These are phyloP conservation scores for Pseudoperonospora humuli DNA, from an alignment of 352 stramenopile species.

Conservation along the genomic window DNA sequence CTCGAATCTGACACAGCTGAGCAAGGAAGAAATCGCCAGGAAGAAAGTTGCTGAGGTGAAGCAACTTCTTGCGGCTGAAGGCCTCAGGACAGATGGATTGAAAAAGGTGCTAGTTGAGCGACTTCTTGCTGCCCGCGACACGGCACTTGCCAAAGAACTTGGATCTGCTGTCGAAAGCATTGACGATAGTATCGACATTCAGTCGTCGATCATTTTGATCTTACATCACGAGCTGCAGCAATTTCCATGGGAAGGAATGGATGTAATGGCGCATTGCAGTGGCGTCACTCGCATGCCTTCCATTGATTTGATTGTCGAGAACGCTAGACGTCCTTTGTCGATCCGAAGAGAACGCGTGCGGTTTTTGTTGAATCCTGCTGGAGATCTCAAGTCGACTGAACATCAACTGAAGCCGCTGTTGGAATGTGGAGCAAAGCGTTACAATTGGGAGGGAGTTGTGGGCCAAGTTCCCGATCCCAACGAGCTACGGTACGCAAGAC, in stretches of 20 bases:
- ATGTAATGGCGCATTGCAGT: slow-evolving; percentile 31
- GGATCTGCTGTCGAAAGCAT: neutral
- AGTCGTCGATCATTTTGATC: slow-evolving; percentile 47
- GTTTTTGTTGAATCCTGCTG: slow-evolving; percentile 68
- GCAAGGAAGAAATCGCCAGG: slow-evolving; percentile 25
- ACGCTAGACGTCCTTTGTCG: slow-evolving; percentile 7
- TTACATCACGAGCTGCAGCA: slow-evolving; percentile 55
- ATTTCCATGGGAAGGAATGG: slow-evolving; percentile 79
- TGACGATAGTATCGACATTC: neutral
- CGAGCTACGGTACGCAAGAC: slow-evolving; percentile 37
- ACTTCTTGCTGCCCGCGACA: slow-evolving; percentile 27
- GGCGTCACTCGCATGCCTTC: slow-evolving; percentile 72
- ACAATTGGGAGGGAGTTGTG: slow-evolving; percentile 48
- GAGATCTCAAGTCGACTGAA: slow-evolving; percentile 63
- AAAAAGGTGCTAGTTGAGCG: slow-evolving; percentile 49
- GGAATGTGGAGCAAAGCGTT: slow-evolving; percentile 14
- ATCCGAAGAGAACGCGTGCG: slow-evolving; percentile 32
- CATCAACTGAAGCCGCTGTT: slow-evolving; percentile 50
- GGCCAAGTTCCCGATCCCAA: slow-evolving; percentile 39
- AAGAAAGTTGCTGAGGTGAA: slow-evolving; percentile 45
- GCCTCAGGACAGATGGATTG: slow-evolving; percentile 29
- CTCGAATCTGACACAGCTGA: slow-evolving; percentile 17
- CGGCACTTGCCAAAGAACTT: slow-evolving; percentile 2
- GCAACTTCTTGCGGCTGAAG: slow-evolving; percentile 21
- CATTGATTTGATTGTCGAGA: slow-evolving; percentile 46